Evolutionary conservation across 768 basidiomycete genomes (phyloP), one percentile per base, ranked within the genome.

Genomic region (Mycena rebaudengoi): DNA sequence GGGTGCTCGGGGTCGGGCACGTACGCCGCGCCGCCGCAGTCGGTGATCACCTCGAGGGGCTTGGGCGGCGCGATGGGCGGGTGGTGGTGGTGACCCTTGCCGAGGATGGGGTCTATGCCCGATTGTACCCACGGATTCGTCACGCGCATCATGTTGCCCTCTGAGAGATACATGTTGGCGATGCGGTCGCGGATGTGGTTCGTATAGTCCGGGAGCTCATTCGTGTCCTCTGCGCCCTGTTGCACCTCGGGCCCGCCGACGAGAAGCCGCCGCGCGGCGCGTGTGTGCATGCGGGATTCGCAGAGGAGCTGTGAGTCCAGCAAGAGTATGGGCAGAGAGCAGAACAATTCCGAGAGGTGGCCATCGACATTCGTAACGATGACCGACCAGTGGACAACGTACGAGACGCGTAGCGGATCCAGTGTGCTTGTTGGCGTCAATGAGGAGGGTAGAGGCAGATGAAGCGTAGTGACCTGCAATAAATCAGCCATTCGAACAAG

Each of bases 121-220:
- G 69, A 75, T 60, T 70, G 74, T 18, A 87, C 74, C 87, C 88
- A 91, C 0, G 90, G 89, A 65, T 91, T 91, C 6, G 81, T 79
- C 32, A 90, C 84, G n/a, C 89, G 88, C 74, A 88, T 78, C 0
- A 85, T 85, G 21, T 83, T 83, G 18, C 83, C 77, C 41, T 90
- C 90, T 0, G 89, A 84, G 2, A 92, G 72, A 63, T 82, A 90
- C 85, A 91, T 88, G 69, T 90, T 91, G 37, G 91, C 90, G 44
- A 98, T 89, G 37, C 97, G 87, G 73, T 99, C 97, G 49, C 92
- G 87, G 28, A 98, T 87, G 74, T 99, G 97, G 48, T 92, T 88
- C 20, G 83, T 83, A 75, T 99, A 99, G 64, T 91, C 92, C 0
- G 97, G 97, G 12, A 99, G 85, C 69, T 95, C 91, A 52, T 85